phyloP scores from a whole-genome alignment of 768 basidiomycete species.

The Pleurotus tuber-regium region DNA sequence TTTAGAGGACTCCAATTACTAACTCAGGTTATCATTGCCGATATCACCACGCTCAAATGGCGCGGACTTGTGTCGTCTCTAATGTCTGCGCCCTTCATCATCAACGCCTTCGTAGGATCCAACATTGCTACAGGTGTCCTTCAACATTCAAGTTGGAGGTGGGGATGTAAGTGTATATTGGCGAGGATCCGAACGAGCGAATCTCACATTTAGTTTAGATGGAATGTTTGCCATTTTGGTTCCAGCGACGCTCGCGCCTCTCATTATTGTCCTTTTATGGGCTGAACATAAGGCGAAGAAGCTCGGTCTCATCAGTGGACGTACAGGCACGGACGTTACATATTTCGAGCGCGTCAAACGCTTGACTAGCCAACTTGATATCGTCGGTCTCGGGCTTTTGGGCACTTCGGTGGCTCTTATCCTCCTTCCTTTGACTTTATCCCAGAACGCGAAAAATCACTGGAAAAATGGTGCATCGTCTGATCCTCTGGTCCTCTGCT shows the following conservation, averaged over 20 bases:
- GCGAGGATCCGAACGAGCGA: neutral
- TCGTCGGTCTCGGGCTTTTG: constrained; percentile 49
- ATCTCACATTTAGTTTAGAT: constrained; percentile 27
- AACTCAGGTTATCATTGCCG: constrained; percentile 62
- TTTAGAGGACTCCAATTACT: constrained; percentile 63
- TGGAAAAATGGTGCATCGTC: constrained; percentile 46
- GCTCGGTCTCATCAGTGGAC: constrained; percentile 24
- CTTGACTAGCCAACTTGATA: constrained; percentile 37
- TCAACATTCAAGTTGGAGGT: constrained; percentile 52
- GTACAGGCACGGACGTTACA: constrained; percentile 5
- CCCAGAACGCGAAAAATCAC: constrained; percentile 32
- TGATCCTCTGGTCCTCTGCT: neutral
- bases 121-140: constrained; percentile 51
- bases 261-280: constrained; percentile 55
- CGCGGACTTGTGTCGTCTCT: constrained; percentile 40
- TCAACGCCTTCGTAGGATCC: constrained; percentile 67
- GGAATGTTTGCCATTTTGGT: constrained; percentile 59
- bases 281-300: constrained; percentile 47
- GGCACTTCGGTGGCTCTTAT: constrained; percentile 48
- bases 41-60: constrained; percentile 57
- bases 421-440: constrained; percentile 54
- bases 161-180: constrained; percentile 54
- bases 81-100: constrained; percentile 49
- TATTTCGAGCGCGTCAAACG: constrained; percentile 20
- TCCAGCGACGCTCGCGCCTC: constrained; percentile 46